These are phyloP conservation scores for Mortierella antarctica DNA, from an alignment of 192 early-diverging fungal genomes.

Conservation along the genomic window DNA sequence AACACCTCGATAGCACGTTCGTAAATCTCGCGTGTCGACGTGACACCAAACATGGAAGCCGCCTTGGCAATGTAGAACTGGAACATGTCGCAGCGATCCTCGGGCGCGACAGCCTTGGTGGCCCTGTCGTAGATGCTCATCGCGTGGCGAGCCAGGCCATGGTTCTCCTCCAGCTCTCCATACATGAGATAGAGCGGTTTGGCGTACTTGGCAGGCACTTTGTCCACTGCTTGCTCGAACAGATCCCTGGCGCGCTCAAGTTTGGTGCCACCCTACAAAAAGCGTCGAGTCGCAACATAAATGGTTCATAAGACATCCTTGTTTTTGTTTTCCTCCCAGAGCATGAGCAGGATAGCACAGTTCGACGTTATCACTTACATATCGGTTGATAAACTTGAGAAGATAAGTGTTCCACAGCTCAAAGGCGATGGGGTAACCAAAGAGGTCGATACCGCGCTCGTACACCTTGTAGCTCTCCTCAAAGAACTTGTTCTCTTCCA, in stretches of 20 bases:
- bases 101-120: slow-evolving; percentile 78
- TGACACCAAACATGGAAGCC: slow-evolving; percentile 85
- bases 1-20: slow-evolving; percentile 89
- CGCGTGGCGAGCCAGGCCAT: slow-evolving; percentile 91
- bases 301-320: neutral
- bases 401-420: slow-evolving; percentile 99
- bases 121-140: slow-evolving; percentile 96
- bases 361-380: slow-evolving; percentile 57
- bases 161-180: slow-evolving; percentile 91
- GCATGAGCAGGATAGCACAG: neutral
- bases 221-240: slow-evolving; percentile 93
- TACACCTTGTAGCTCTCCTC: slow-evolving; percentile 97
- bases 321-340: too few relatives aligned
- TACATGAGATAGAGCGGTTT: slow-evolving; percentile 90
- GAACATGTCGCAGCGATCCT: slow-evolving; percentile 85
- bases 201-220: slow-evolving; percentile 87
- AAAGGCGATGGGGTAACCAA: slow-evolving; percentile 96
- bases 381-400: slow-evolving; percentile 84
- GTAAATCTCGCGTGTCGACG: slow-evolving; percentile 91
- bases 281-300: neutral
- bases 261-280: slow-evolving; percentile 74
- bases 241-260: slow-evolving; percentile 94
- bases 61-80: slow-evolving; percentile 92
- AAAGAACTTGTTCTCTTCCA: slow-evolving; percentile 90
- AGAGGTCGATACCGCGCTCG: slow-evolving; percentile 95